Percentiles rank a stretch among this genome's conserved stretches.
These are phyloP conservation scores for Aspergillus intermedius DNA, from an alignment of 2,329 filamentous ascomycete genomes.

Conservation along the genomic window DNA sequence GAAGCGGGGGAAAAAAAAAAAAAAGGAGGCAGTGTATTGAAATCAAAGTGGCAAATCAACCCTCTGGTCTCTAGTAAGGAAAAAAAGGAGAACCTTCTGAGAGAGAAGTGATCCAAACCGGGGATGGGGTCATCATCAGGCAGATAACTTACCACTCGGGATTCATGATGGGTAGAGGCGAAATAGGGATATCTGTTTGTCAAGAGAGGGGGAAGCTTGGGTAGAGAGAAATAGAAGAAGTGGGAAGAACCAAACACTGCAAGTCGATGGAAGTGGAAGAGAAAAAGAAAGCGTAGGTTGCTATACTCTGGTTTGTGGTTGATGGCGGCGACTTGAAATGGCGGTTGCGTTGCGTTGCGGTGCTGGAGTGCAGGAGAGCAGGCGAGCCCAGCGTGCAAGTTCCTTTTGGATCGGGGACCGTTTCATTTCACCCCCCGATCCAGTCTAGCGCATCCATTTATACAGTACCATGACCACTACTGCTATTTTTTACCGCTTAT, in stretches of 20 bases:
- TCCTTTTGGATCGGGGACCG: slow-evolving; percentile 9
- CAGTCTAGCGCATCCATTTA: slow-evolving; percentile 8
- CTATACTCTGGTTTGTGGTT: slow-evolving; percentile 10
- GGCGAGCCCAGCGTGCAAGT: slow-evolving; percentile 22
- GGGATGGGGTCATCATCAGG: background rate
- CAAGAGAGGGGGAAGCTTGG: slow-evolving; percentile 4
- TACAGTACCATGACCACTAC: background rate
- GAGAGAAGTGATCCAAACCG: background rate
- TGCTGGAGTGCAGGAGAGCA: slow-evolving; percentile 21
- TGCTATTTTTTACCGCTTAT: background rate
- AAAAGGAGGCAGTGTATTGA: slow-evolving; percentile 2
- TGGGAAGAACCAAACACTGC: slow-evolving; percentile 1
- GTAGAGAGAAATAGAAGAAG: slow-evolving; percentile 8
- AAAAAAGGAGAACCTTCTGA: slow-evolving; percentile 4
- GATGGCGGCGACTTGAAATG: slow-evolving; percentile 19
- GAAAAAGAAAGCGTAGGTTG: slow-evolving; percentile 3
- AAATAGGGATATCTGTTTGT: slow-evolving; percentile 7
- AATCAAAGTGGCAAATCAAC: too few relatives aligned
- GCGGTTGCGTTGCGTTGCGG: slow-evolving; percentile 17
- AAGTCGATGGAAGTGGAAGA: slow-evolving; percentile 4
- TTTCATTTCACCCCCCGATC: slow-evolving; percentile 15
- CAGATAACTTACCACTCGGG: slow-evolving; percentile 41
- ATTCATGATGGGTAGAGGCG: slow-evolving; percentile 37
- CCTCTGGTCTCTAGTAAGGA: slow-evolving; percentile 1
- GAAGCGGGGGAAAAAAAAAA: background rate